Evolutionary conservation across 768 basidiomycete genomes (phyloP).

Genomic region (Amanita rubescens): DNA sequence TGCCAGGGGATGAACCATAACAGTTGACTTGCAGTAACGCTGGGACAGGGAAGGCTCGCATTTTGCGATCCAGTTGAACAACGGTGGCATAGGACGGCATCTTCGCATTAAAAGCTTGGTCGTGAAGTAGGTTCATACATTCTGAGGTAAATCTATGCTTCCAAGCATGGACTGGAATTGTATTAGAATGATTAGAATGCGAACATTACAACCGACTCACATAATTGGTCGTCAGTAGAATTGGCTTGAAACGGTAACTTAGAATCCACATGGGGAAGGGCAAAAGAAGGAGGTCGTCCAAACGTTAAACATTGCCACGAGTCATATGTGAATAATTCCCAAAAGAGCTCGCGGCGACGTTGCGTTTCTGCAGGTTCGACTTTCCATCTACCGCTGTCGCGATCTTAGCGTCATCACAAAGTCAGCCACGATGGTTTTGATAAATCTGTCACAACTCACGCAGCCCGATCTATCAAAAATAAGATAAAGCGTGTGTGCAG

Average conservation of each 20-base stretch:
- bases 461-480: constrained; percentile 48
- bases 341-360: constrained; percentile 59
- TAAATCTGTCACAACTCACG: constrained; percentile 34
- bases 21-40: constrained; percentile 60
- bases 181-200: not conserved
- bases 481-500: constrained; percentile 8
- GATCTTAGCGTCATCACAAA: constrained; percentile 34
- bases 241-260: constrained; percentile 50
- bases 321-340: constrained; percentile 53
- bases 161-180: constrained; percentile 49
- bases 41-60: constrained; percentile 62
- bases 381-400: constrained; percentile 65
- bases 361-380: constrained; percentile 51
- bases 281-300: constrained; percentile 62
- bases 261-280: constrained; percentile 60
- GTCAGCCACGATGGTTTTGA: not conserved
- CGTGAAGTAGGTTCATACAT: constrained; percentile 62
- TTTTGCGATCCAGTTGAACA: constrained; percentile 58
- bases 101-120: constrained; percentile 66
- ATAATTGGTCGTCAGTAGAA: constrained; percentile 46
- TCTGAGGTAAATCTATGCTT: constrained; percentile 63
- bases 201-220: constrained; percentile 29
- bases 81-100: constrained; percentile 61
- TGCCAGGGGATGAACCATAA: constrained; percentile 48
- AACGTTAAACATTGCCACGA: constrained; percentile 62